Percentiles rank a stretch among this genome's conserved stretches.
These are phyloP conservation scores for Barnettozyma populi DNA, from an alignment of 805 yeast species.

Conservation along the genomic window DNA sequence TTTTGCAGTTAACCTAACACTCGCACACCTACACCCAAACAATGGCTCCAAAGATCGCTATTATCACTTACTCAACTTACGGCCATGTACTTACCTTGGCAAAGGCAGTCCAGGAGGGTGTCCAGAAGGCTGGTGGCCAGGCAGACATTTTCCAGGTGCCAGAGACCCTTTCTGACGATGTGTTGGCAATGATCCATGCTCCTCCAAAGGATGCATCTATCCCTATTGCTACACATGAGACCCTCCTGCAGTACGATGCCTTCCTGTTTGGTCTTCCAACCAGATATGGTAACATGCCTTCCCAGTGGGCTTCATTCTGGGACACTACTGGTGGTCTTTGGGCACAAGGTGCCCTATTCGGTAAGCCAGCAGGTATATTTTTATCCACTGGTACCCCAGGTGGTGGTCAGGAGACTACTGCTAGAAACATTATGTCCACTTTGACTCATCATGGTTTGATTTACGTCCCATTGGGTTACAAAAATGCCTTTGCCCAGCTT, in stretches of 20 bases:
- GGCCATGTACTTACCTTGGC: slow-evolving; percentile 74
- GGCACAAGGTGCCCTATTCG: slow-evolving; percentile 63
- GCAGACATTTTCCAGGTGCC: slow-evolving; percentile 76
- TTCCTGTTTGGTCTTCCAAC: slow-evolving; percentile 78
- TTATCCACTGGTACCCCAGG: slow-evolving; percentile 68
- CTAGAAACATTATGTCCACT: slow-evolving; percentile 49
- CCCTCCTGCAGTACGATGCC: slow-evolving; percentile 60
- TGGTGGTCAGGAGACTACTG: slow-evolving; percentile 78
- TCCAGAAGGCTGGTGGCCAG: slow-evolving; percentile 56
- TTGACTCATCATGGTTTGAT: slow-evolving; percentile 74
- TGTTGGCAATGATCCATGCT: slow-evolving; percentile 61
- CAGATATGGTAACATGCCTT: slow-evolving; percentile 69
- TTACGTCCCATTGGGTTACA: slow-evolving; percentile 74
- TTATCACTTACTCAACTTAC: slow-evolving; percentile 75
- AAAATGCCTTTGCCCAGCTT: slow-evolving; percentile 46
- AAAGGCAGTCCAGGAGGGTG: slow-evolving; percentile 61
- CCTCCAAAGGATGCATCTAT: slow-evolving; percentile 47
- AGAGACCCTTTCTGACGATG: slow-evolving; percentile 65
- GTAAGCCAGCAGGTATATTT: slow-evolving; percentile 71
- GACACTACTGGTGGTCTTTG: slow-evolving; percentile 73
- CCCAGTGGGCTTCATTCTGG: slow-evolving; percentile 74
- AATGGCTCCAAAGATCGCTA: slow-evolving; percentile 22
- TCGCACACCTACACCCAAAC: neutral
- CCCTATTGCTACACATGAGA: slow-evolving; percentile 55
- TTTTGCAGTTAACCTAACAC: neutral